Base-by-base conservation (phyloP, 371 early-diverging fungal species). In the Mucor circinelloides region DNA sequence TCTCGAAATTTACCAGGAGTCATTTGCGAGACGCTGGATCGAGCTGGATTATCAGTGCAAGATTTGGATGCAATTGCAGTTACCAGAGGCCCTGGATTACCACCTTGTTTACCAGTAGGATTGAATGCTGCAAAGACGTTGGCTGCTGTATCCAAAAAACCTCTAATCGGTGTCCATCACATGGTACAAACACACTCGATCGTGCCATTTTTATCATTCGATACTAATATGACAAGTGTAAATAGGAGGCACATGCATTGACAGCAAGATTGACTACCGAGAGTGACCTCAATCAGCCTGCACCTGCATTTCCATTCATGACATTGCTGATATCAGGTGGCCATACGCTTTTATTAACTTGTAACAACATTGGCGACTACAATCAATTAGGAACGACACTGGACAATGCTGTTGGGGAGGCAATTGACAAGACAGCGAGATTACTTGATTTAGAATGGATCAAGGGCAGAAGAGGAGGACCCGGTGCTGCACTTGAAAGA, bases 41-140 rank as follows among this genome's bases (percentile, higher is more conserved):
- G 74, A 30, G 92, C 93, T 2, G 74, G 73, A 5, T 34, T 92
- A 28, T 68, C 73, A 6, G 67, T 87, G 1, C 71, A 69, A 19
- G 90, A 91, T 50, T 68, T 94, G n/a, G 95, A 94, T 68, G 87
- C 89, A 5, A 75, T 94, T 59, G 95, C 95, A 19, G 94, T 93
- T 42, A 93, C 95, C 0, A 81, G 94, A 30, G 95, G 95, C 0
- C 95, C 95, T 6, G 95, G 95, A 7, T 67, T 94, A 63, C 89
- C 93, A 0, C 87, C 89, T 34, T 90, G 91, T 67, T 73, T 94
- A 15, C 84, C 88, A 9, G 94, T 93, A 2, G 90, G 95, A 13
- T 63, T 94, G 54, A 90, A 91, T 52, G 94, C 94, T 0, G 93
- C 87, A 27, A 93, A 93, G 68, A 86, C 90, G 8, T 74, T 94